Evolutionary conservation across 2,329 filamentous ascomycete species (phyloP).

Genomic region (Stemphylium vesicarium): DNA sequence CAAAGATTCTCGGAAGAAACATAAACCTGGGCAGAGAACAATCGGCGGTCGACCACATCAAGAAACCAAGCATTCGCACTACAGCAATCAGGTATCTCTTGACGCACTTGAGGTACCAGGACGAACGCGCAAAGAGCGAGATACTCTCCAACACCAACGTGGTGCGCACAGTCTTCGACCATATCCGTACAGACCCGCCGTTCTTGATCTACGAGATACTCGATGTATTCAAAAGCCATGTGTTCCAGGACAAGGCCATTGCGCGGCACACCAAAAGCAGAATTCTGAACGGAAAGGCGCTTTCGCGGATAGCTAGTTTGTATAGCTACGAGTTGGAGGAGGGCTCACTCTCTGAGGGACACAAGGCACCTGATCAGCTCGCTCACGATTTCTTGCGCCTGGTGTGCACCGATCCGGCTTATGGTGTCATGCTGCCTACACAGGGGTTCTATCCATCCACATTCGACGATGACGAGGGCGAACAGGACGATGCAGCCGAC

Average conservation of each 20-base stretch:
- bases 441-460: constrained; percentile 84
- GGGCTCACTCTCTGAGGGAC: constrained; percentile 54
- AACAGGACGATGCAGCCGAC: constrained; percentile 51
- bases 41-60: constrained; percentile 65
- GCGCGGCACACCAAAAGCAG: constrained; percentile 75
- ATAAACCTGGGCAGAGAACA: constrained; percentile 69
- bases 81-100: constrained; percentile 84
- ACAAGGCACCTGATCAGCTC: constrained; percentile 67
- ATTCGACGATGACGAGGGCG: constrained; percentile 61
- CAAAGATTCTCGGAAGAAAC: constrained; percentile 77
- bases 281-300: constrained; percentile 75
- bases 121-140: constrained; percentile 78
- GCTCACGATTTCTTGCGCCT: constrained; percentile 77
- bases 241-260: constrained; percentile 78
- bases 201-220: constrained; percentile 78
- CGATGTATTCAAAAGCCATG: constrained; percentile 69
- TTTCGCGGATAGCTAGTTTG: constrained; percentile 66
- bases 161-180: constrained; percentile 73
- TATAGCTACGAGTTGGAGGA: constrained; percentile 50
- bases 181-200: constrained; percentile 78
- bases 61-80: constrained; percentile 79
- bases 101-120: constrained; percentile 78
- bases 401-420: constrained; percentile 74
- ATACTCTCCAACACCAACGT: constrained; percentile 77
- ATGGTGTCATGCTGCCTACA: constrained; percentile 77